Evolutionary conservation across 2,329 filamentous ascomycete genomes (phyloP).

Genomic region (Sphaerulina musiva): DNA sequence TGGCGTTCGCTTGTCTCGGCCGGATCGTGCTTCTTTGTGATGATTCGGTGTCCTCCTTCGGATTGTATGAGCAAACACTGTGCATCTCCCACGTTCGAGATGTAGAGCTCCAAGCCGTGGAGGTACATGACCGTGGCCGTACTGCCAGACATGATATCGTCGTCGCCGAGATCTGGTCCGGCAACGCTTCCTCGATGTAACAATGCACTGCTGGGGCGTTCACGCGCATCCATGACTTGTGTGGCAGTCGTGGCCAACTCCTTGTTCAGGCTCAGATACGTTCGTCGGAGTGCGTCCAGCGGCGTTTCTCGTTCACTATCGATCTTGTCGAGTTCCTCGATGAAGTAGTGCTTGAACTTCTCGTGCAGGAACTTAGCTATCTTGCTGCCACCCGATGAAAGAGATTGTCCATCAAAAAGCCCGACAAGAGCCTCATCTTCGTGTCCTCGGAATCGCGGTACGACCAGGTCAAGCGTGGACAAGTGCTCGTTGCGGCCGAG

Average conservation of each 20-base stretch:
- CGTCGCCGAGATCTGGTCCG: slow-evolving; percentile 72
- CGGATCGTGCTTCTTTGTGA: slow-evolving; percentile 90
- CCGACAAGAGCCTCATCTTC: slow-evolving; percentile 86
- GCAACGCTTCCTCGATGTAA: slow-evolving; percentile 65
- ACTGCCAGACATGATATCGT: slow-evolving; percentile 83
- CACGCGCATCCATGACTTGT: slow-evolving; percentile 70
- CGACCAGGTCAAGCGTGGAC: slow-evolving; percentile 90
- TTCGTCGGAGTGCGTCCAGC: slow-evolving; percentile 72
- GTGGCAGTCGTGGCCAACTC: slow-evolving; percentile 81
- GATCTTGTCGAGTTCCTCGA: slow-evolving; percentile 69
- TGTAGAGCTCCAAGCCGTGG: slow-evolving; percentile 80
- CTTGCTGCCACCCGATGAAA: slow-evolving; percentile 84
- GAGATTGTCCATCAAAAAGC: slow-evolving; percentile 91
- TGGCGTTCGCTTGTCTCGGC: slow-evolving; percentile 77
- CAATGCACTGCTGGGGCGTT: slow-evolving; percentile 42
- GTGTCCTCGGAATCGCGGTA: slow-evolving; percentile 82
- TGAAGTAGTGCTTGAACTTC: slow-evolving; percentile 82
- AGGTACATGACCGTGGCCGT: slow-evolving; percentile 90
- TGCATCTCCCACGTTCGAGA: slow-evolving; percentile 91
- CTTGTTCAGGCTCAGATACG: slow-evolving; percentile 87
- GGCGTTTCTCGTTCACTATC: slow-evolving; percentile 60
- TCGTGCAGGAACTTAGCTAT: slow-evolving; percentile 96
- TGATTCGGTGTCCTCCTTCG: slow-evolving; percentile 72
- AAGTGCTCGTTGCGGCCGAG: slow-evolving; percentile 89
- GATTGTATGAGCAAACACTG: slow-evolving; percentile 93